Conservation (phyloP, 345 rosid species). For the Triadica sebifera region DNA sequence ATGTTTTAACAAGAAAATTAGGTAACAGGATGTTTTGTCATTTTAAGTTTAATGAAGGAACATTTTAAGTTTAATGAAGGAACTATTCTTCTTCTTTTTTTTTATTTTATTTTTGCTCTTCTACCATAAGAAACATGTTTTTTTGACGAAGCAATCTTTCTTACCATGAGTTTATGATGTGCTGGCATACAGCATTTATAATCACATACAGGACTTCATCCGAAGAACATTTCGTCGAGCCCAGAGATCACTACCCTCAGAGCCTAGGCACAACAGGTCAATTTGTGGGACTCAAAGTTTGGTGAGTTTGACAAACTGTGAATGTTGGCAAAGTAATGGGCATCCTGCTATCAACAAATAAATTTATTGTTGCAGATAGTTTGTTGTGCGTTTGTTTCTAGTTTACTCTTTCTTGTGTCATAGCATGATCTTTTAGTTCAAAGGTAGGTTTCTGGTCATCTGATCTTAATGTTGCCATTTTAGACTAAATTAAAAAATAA, state of each 20-base stretch:
- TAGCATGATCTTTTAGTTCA: background rate
- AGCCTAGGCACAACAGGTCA: conserved; percentile 13
- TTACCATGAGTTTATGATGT: background rate
- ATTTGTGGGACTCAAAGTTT: conserved; percentile 1
- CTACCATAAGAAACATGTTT: too few relatives aligned
- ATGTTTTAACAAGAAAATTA: too few relatives aligned
- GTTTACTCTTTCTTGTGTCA: background rate
- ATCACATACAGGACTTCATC: conserved; percentile 33
- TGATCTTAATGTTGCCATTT: background rate
- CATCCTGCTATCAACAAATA: background rate
- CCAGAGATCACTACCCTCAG: conserved; percentile 20
- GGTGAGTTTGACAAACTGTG: conserved; percentile 13
- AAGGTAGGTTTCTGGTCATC: background rate
- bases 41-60: too few relatives aligned
- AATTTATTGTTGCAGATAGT: background rate
- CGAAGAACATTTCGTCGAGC: conserved; percentile 21
- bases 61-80: too few relatives aligned
- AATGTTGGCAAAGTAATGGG: background rate
- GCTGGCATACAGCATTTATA: conserved; percentile 30
- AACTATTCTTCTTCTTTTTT: too few relatives aligned
- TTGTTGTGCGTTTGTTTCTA: background rate
- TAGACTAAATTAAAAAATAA: too few relatives aligned
- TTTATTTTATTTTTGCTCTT: too few relatives aligned
- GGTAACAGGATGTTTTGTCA: too few relatives aligned
- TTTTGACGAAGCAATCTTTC: too few relatives aligned